Evolutionary conservation across 257 asterid species (phyloP).

Genomic region (Ilex aquifolium): DNA sequence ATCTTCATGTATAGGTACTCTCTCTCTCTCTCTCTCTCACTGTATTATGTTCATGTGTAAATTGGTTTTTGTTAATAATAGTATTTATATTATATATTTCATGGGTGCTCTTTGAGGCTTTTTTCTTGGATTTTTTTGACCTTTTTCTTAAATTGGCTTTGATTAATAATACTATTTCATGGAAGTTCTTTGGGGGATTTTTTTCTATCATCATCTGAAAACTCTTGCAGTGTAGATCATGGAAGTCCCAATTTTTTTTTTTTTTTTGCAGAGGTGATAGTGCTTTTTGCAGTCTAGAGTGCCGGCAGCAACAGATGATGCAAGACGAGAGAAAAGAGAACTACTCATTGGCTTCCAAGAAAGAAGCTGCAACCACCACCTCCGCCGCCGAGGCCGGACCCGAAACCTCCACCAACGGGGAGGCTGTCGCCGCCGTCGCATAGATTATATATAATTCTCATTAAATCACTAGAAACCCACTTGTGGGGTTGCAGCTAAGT

Average conservation of each 20-base stretch:
- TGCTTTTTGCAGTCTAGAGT: conserved; percentile 86
- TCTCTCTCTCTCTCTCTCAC: background rate
- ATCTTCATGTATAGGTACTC: conserved; percentile 80
- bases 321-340: conserved; percentile 73
- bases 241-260: background rate
- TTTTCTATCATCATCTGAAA: too few species aligned
- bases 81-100: too few species aligned
- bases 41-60: background rate
- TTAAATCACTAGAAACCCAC: too few species aligned
- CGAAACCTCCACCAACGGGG: conserved; percentile 28
- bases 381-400: conserved; percentile 22
- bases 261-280: conserved; percentile 67
- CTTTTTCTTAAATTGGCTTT: too few species aligned
- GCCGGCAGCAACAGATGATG: conserved; percentile 68
- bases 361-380: conserved; percentile 18
- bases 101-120: too few species aligned
- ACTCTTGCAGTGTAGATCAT: too few species aligned
- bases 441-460: conserved; percentile 9
- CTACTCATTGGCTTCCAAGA: conserved; percentile 35
- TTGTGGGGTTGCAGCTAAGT: too few species aligned
- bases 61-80: background rate
- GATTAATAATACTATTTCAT: too few species aligned
- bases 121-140: too few species aligned
- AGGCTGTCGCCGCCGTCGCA: conserved; percentile 40
- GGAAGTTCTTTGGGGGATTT: too few species aligned